Percentiles rank a stretch among this genome's conserved stretches.
Conservation (phyloP, 495 filamentous ascomycete genomes). For the Poronia punctata region DNA sequence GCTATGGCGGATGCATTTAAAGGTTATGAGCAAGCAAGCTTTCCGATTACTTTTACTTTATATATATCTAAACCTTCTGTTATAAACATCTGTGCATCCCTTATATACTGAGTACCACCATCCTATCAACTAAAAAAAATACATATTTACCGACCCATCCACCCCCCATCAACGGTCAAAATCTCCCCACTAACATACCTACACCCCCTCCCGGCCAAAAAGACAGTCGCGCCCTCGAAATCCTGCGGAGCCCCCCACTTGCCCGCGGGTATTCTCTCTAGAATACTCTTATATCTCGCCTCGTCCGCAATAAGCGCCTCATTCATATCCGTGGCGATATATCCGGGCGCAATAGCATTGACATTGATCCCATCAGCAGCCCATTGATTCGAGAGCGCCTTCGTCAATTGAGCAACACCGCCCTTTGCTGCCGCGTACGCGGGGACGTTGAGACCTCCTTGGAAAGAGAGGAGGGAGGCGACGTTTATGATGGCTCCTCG, state of each 20-base stretch:
- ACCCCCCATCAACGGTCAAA: slow-evolving; percentile 69
- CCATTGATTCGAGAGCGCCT: slow-evolving; percentile 64
- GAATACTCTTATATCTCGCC: slow-evolving; percentile 53
- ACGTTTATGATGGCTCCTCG: slow-evolving; percentile 14
- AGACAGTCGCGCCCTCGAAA: slow-evolving; percentile 67
- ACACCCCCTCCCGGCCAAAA: slow-evolving; percentile 56
- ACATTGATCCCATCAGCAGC: slow-evolving; percentile 59
- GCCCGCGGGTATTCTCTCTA: slow-evolving; percentile 65
- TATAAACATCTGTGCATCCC: no score
- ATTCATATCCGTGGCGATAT: slow-evolving; percentile 13
- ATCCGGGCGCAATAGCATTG: slow-evolving; percentile 66
- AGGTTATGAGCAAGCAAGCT: no score
- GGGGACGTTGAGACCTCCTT: slow-evolving; percentile 36
- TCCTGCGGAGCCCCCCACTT: slow-evolving; percentile 70
- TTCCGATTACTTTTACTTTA: no score
- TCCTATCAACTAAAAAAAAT: no score
- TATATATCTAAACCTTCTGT: no score
- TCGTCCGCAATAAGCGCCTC: slow-evolving; percentile 54
- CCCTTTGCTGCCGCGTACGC: slow-evolving; percentile 69
- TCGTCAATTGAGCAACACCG: slow-evolving; percentile 54
- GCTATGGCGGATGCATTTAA: no score
- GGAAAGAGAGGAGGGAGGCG: slow-evolving; percentile 12
- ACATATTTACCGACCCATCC: slow-evolving; percentile 65
- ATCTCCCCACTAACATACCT: slow-evolving; percentile 65
- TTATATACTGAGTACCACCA: no score